Conservation (phyloP, 2,329 filamentous ascomycete species). For the Colletotrichum orchidophilum region DNA sequence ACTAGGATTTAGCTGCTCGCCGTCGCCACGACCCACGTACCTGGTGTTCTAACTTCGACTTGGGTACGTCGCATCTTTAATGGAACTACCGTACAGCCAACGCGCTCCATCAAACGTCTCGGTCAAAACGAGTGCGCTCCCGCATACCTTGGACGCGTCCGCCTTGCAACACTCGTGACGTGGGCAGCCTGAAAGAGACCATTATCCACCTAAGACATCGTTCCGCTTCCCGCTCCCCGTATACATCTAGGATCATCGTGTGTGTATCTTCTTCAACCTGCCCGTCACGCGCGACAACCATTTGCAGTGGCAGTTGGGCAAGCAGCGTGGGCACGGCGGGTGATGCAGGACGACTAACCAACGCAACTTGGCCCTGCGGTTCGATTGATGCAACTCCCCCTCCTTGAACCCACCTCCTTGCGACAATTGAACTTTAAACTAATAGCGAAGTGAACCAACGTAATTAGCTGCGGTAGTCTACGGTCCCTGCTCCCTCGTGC, state of each 20-base stretch:
- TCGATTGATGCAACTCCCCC: neutral
- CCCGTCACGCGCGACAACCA: neutral
- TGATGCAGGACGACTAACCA: neutral
- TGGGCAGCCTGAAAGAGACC: neutral
- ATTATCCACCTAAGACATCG: neutral
- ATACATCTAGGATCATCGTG: neutral
- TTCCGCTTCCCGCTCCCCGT: neutral
- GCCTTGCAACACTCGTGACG: neutral
- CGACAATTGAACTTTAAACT: no score
- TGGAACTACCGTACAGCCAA: neutral
- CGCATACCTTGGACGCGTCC: neutral
- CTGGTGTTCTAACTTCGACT: neutral
- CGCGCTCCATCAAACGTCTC: neutral
- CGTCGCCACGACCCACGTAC: neutral
- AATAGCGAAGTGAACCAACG: no score
- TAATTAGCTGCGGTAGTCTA: no score
- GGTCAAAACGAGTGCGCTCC: neutral
- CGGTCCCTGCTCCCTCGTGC: no score
- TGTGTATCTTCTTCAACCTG: neutral
- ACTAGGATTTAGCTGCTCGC: neutral
- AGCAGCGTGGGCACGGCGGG: neutral
- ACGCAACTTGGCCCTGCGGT: neutral
- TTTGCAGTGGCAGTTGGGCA: no score
- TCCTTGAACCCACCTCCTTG: neutral
- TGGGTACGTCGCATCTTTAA: neutral